phyloP scores from a whole-genome alignment of 768 basidiomycete genomes.

The Boletus edulis region DNA sequence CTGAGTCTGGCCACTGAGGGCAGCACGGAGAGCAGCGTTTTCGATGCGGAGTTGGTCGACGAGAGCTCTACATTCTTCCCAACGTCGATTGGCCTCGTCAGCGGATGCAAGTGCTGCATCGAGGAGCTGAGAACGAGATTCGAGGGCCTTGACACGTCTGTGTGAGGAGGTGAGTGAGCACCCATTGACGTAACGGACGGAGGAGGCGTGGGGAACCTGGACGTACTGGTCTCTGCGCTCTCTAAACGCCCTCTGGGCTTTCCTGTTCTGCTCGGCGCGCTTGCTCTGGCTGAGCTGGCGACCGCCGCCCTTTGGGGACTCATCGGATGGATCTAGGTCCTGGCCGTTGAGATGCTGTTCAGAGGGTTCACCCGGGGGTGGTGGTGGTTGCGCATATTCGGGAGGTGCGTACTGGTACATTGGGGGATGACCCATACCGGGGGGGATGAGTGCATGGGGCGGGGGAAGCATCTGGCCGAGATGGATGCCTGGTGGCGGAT shows the following conservation, averaged over 20 bases:
- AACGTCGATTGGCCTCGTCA: conserved; percentile 84
- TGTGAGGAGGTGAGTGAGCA: conserved; percentile 12
- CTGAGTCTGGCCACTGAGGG: conserved; percentile 48
- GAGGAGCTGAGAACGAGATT: conserved; percentile 80
- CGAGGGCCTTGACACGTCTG: conserved; percentile 86
- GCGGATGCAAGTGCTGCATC: conserved; percentile 84
- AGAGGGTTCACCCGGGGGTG: conserved; percentile 20
- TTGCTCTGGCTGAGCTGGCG: conserved; percentile 76
- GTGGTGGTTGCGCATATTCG: conserved; percentile 28
- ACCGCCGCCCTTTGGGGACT: conserved; percentile 27
- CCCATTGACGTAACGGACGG: not conserved
- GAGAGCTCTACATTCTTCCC: conserved; percentile 87
- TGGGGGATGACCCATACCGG: conserved; percentile 29
- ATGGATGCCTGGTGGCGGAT: conserved; percentile 35
- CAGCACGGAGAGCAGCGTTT: conserved; percentile 74
- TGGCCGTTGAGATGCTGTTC: conserved; percentile 29
- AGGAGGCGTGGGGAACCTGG: not conserved
- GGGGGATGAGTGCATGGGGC: conserved; percentile 50
- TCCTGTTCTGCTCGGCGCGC: conserved; percentile 92
- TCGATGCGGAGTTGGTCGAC: conserved; percentile 87
- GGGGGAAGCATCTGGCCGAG: conserved; percentile 57
- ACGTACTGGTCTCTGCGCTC: conserved; percentile 86
- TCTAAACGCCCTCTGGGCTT: conserved; percentile 89
- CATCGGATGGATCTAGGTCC: conserved; percentile 1
- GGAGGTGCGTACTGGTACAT: conserved; percentile 37